Evolutionary conservation across 306 rosid genomes (phyloP).

Genomic region (Cucurbita argyrosperma): DNA sequence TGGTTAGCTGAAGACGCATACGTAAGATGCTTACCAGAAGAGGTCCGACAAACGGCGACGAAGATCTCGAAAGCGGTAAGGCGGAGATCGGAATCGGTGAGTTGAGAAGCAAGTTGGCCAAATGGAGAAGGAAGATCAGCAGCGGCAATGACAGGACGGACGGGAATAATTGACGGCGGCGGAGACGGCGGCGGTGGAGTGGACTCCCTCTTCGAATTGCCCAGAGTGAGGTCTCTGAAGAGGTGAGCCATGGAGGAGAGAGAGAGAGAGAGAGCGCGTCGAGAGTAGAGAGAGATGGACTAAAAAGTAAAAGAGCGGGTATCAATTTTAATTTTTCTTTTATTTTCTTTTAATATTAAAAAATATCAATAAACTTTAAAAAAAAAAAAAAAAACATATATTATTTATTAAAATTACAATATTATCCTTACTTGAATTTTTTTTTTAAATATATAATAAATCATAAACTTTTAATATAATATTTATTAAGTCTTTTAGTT

Average conservation of each 20-base stretch:
- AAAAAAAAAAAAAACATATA: too few species aligned
- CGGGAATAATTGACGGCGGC: conserved; percentile 13
- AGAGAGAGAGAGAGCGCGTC: background rate
- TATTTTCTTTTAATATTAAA: background rate
- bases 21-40: conserved; percentile 60
- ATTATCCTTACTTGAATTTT: too few species aligned
- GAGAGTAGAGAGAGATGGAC: background rate
- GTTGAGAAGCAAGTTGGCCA: conserved; percentile 49
- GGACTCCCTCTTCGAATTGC: conserved; percentile 71
- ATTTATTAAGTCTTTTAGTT: too few species aligned
- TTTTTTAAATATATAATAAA: too few species aligned
- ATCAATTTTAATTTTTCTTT: background rate
- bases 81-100: conserved; percentile 66
- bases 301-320: conserved; percentile 3
- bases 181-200: conserved; percentile 16
- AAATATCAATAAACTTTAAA: too few species aligned
- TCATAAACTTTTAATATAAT: too few species aligned
- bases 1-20: conserved; percentile 19
- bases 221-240: conserved; percentile 79
- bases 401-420: too few species aligned
- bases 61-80: conserved; percentile 94
- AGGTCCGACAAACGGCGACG: conserved; percentile 83
- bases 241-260: conserved; percentile 59
- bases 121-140: conserved; percentile 76
- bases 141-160: conserved; percentile 17